Evolutionary conservation across 2,329 filamentous ascomycete genomes (phyloP).

Genomic region (Zymoseptoria brevis): DNA sequence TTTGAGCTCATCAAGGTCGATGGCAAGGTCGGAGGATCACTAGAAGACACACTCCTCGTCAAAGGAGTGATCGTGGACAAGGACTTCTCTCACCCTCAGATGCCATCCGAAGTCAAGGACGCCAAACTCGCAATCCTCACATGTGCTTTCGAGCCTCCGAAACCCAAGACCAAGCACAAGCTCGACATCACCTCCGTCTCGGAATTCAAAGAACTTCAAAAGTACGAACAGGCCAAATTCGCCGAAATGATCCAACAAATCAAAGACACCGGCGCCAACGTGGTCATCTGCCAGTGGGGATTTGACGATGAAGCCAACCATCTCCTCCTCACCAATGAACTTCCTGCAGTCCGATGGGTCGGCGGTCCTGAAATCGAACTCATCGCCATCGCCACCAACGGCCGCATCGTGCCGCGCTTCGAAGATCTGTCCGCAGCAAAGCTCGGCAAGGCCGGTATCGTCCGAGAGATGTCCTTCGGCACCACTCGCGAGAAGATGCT

Average conservation of each 20-base stretch:
- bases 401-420: constrained; percentile 92
- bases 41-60: constrained; percentile 89
- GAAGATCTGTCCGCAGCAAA: constrained; percentile 89
- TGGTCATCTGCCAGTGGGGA: constrained; percentile 98
- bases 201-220: constrained; percentile 96
- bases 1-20: constrained; percentile 99
- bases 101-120: constrained; percentile 90
- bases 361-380: constrained; percentile 96
- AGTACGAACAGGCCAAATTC: constrained; percentile 93
- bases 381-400: constrained; percentile 97
- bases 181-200: constrained; percentile 94
- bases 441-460: constrained; percentile 79
- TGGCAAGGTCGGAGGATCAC: constrained; percentile 87
- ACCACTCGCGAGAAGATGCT: constrained; percentile 99
- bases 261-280: constrained; percentile 92
- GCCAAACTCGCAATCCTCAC: constrained; percentile 97
- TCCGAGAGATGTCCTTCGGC: constrained; percentile 92
- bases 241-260: constrained; percentile 98
- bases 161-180: constrained; percentile 99
- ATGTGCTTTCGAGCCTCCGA: constrained; percentile 95
- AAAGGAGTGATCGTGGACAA: constrained; percentile 99
- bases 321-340: constrained; percentile 85
- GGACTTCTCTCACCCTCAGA: constrained; percentile 98
- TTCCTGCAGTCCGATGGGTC: constrained; percentile 95
- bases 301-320: constrained; percentile 99